Base-by-base conservation (phyloP, 108 stramenopile species). In the Conticribra weissflogii region DNA sequence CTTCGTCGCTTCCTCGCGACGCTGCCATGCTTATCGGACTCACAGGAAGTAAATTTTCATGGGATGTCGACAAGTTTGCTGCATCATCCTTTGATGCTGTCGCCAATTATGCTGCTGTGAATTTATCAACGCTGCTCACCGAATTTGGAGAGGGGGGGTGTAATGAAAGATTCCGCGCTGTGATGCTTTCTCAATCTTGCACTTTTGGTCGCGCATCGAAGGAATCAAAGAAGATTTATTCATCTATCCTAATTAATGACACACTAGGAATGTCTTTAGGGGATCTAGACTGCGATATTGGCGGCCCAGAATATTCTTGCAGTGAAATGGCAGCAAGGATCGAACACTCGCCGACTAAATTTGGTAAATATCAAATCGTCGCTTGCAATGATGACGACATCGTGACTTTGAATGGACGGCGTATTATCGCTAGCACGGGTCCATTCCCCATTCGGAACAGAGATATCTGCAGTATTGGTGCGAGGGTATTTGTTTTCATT, bases 401-500 rank as follows among this genome's bases (percentile, higher is more conserved):
- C 36, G 83, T 95, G 0, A 95, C 94, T 4, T 57, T 92, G 68
- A 95, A 95, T 67, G 94, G 94, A 0, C 47, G 72, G 54, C 59
- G 86, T n/a, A 82, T 95, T 15, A 78, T 65, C n/a, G 52, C 84
- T 17, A 84, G 71, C 16, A 88, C 78, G 81, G 94, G 94, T 9
- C 78, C 77, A 21, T 83, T 88, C 50, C 88, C 90, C 50, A 68
- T 95, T 41, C 67, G 62, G 52, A 76, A 89, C 54, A 81, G 84
- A 51, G 94, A 95, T 66, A 64, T 95, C 34, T 88, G 87, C 49
- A 86, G 88, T 4, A 86, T 92, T 17, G 94, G 94, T 8, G 70
- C 88, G 30, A 79, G 94, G n/a, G 94, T 92, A 3, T 92, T 95
- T 36, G 71, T 87, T 1, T 88, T 95, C 60, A 47, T 94, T 51